A percentile compares a stretch with the other conserved stretches of the same genome.
These are phyloP conservation scores for Clavispora asparagi DNA, from an alignment of 805 yeast species.

Conservation along the genomic window DNA sequence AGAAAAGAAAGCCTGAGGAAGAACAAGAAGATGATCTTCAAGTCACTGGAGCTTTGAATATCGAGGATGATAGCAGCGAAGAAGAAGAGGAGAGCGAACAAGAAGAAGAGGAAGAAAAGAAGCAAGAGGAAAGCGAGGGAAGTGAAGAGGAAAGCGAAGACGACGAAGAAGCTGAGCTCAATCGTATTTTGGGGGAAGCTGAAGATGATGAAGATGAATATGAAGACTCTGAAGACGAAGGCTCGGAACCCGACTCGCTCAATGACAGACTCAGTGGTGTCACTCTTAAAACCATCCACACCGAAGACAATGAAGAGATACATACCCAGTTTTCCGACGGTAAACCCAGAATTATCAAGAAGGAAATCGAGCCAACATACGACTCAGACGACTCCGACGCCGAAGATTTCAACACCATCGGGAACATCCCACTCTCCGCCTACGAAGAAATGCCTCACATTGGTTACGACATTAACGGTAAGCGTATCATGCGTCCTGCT, in stretches of 20 bases:
- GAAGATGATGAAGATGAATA: conserved; percentile 24
- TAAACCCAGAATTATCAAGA: conserved; percentile 65
- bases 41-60: conserved; percentile 10
- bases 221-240: conserved; percentile 38
- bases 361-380: conserved; percentile 92
- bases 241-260: conserved; percentile 51
- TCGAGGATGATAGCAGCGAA: conserved; percentile 12
- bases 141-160: conserved; percentile 33
- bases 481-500: conserved; percentile 98
- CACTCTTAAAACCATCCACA: conserved; percentile 46
- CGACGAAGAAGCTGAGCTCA: conserved; percentile 52
- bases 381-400: conserved; percentile 91
- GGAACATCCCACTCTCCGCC: conserved; percentile 87
- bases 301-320: conserved; percentile 29
- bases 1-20: conserved; percentile 11
- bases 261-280: conserved; percentile 53
- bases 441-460: conserved; percentile 97
- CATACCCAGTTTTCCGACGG: conserved; percentile 70
- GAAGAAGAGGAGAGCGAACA: conserved; percentile 3
- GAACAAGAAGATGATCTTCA: conserved; percentile 10
- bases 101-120: conserved; percentile 3
- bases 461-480: conserved; percentile 96
- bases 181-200: conserved; percentile 53
- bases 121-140: conserved; percentile 13
- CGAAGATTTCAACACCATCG: conserved; percentile 79